Conservation (phyloP, 2,329 filamentous ascomycete genomes). For the Ceratocystis cubensis region DNA sequence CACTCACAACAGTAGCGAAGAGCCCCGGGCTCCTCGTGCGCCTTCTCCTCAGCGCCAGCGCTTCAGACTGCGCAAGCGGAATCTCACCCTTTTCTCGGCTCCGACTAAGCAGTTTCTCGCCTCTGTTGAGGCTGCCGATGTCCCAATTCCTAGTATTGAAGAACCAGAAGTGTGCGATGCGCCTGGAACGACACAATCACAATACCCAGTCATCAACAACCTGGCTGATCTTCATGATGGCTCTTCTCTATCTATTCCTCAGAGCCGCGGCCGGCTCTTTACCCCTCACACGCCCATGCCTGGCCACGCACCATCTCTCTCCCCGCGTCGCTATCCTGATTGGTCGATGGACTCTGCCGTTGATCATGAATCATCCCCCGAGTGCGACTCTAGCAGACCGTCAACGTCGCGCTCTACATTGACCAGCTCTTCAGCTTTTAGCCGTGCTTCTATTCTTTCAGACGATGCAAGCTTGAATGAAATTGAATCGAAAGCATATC, state of each 20-base stretch:
- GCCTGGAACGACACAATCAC: constrained; percentile 21
- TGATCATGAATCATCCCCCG: constrained; percentile 46
- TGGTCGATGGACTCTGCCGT: constrained; percentile 47
- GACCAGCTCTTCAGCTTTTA: constrained; percentile 45
- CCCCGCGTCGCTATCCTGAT: constrained; percentile 41
- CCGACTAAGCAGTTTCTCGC: constrained; percentile 56
- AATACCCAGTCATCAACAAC: constrained; percentile 28
- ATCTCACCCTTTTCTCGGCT: constrained; percentile 40
- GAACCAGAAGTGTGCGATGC: constrained; percentile 38
- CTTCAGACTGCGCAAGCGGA: constrained; percentile 44
- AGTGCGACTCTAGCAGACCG: constrained; percentile 47
- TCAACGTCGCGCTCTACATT: constrained; percentile 48
- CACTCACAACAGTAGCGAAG: constrained; percentile 22
- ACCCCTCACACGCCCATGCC: constrained; percentile 47
- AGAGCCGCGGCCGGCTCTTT: constrained; percentile 10
- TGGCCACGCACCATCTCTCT: constrained; percentile 33
- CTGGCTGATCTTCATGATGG: constrained; percentile 31
- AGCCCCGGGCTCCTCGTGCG: constrained; percentile 28
- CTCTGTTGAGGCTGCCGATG: constrained; percentile 51
- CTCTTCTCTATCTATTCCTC: constrained; percentile 30
- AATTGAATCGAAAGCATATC: constrained; percentile 30
- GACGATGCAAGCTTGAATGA: constrained; percentile 44
- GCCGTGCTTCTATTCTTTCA: constrained; percentile 42
- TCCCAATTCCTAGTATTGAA: constrained; percentile 54
- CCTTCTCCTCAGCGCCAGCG: constrained; percentile 42